These are phyloP conservation scores for Fusarium sororula DNA, from an alignment of 2,329 filamentous ascomycete species.

Conservation along the genomic window DNA sequence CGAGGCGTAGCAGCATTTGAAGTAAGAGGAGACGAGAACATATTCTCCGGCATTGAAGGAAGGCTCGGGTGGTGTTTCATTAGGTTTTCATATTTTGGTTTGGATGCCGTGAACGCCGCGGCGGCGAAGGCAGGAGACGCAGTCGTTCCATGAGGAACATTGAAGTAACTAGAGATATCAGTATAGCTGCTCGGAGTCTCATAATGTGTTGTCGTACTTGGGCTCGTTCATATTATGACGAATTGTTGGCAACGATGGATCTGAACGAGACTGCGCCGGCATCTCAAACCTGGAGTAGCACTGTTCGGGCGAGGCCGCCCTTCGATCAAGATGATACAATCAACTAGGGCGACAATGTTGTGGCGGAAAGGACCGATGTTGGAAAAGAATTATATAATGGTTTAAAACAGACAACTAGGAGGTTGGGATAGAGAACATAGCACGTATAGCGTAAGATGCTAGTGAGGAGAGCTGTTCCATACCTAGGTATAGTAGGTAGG, in stretches of 20 bases:
- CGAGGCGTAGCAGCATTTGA: conserved; percentile 8
- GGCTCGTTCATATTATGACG: conserved; percentile 25
- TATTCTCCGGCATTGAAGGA: conserved; percentile 19
- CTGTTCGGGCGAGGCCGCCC: background rate
- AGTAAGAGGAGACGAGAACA: background rate
- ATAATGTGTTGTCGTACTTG: conserved; percentile 28
- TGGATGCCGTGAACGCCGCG: background rate
- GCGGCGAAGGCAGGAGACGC: conserved; percentile 27
- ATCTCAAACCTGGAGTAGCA: conserved; percentile 17
- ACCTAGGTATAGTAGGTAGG: background rate
- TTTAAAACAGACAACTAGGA: background rate
- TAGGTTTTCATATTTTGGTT: conserved; percentile 3
- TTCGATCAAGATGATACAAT: background rate
- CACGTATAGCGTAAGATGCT: background rate
- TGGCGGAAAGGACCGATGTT: rapidly evolving
- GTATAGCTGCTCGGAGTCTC: background rate
- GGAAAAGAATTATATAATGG: background rate
- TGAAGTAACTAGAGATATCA: conserved; percentile 45
- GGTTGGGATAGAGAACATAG: background rate
- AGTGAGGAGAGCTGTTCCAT: background rate
- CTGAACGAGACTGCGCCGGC: conserved; percentile 27
- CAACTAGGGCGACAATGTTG: background rate
- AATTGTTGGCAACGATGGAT: conserved; percentile 10
- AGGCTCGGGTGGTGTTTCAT: conserved; percentile 33
- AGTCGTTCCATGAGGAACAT: conserved; percentile 35